A percentile compares a stretch with the other conserved stretches of the same genome.
These are phyloP conservation scores for Cinnamomum micranthum DNA, from an alignment of 164 flowering plant genomes.

Conservation along the genomic window DNA sequence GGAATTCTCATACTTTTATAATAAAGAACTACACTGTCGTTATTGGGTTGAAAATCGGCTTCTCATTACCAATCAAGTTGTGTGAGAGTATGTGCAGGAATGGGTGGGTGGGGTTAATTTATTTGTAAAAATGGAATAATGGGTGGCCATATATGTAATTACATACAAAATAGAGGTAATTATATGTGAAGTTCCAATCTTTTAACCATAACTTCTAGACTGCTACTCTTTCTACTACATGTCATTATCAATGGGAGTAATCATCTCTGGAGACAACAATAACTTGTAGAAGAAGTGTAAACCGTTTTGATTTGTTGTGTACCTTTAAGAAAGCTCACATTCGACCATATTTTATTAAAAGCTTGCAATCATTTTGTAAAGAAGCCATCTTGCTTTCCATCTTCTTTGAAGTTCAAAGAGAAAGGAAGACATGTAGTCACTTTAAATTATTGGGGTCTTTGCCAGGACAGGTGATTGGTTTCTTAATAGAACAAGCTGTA, in stretches of 20 bases:
- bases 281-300: neutral
- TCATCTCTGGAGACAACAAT: conserved; percentile 6
- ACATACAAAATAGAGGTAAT: too few species aligned
- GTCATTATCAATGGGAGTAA: neutral
- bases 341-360: conserved; percentile 24
- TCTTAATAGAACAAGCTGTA: neutral
- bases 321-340: conserved; percentile 19
- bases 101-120: too few species aligned
- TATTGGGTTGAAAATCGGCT: too few species aligned
- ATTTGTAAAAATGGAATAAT: too few species aligned
- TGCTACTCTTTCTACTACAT: neutral
- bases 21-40: too few species aligned
- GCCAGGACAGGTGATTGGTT: neutral
- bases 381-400: conserved; percentile 10
- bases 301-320: neutral
- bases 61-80: too few species aligned
- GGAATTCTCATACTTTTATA: too few species aligned
- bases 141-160: too few species aligned
- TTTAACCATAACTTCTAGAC: neutral
- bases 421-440: neutral
- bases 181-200: neutral
- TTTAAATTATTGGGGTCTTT: too few species aligned
- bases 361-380: conserved; percentile 23
- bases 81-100: too few species aligned
- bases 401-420: conserved; percentile 8